A percentile compares a stretch with the other conserved stretches of the same genome.
Evolutionary conservation across 495 filamentous ascomycete genomes (phyloP).

Genomic region (Cenococcum geophilum): DNA sequence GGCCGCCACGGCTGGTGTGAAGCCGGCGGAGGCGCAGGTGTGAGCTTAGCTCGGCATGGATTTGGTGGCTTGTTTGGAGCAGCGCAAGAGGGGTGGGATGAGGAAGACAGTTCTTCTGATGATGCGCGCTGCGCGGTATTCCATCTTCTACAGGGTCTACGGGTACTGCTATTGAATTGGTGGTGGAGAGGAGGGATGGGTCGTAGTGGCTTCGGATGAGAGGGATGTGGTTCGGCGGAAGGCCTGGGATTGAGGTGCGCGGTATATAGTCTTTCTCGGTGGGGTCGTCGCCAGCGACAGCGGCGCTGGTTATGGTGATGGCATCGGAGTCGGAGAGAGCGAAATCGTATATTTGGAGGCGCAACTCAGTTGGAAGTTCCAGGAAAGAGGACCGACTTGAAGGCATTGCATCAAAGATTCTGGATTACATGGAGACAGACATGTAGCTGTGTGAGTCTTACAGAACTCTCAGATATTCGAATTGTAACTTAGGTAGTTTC

Average conservation of each 20-base stretch:
- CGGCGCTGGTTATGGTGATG: conserved; percentile 23
- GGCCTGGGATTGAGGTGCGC: not conserved
- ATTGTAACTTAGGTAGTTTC: too few relatives aligned
- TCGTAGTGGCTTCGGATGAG: conserved; percentile 18
- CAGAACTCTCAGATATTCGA: too few relatives aligned
- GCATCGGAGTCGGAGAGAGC: conserved; percentile 19
- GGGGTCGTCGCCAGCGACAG: conserved; percentile 10
- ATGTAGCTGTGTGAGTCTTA: too few relatives aligned
- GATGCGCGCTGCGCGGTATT: not conserved
- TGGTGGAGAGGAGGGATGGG: conserved; percentile 14
- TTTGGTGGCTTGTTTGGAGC: conserved; percentile 14
- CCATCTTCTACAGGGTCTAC: not conserved
- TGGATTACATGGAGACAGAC: too few relatives aligned
- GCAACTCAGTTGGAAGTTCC: conserved; percentile 25
- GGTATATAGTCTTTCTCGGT: not conserved
- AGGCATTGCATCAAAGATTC: not conserved
- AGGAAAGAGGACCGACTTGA: conserved; percentile 4
- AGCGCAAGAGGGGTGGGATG: conserved; percentile 17
- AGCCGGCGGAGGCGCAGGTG: conserved; percentile 8
- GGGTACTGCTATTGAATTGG: not conserved
- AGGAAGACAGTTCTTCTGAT: not conserved
- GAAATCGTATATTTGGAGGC: conserved; percentile 29
- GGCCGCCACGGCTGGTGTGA: not conserved
- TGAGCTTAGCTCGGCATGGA: conserved; percentile 10
- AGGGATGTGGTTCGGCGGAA: conserved; percentile 6